phyloP scores from a whole-genome alignment of 768 basidiomycete genomes.

The Gloeopeniophorella convolvens region DNA sequence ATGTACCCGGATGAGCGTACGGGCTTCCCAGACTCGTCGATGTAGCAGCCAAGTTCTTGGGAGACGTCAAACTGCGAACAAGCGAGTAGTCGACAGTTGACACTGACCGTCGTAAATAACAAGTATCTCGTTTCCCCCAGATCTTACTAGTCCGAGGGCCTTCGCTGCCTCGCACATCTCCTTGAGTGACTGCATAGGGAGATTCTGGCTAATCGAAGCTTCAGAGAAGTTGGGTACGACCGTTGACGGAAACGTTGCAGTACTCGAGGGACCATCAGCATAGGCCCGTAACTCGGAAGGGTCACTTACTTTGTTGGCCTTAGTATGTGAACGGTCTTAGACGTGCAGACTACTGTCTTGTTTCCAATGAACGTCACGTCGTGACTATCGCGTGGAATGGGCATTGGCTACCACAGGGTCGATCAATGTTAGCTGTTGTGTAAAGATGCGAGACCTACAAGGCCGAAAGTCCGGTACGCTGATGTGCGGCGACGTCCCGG shows the following conservation, averaged over 20 bases:
- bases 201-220: conserved; percentile 33
- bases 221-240: conserved; percentile 56
- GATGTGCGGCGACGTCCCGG: conserved; percentile 27
- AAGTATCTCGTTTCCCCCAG: conserved; percentile 49
- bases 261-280: conserved; percentile 26
- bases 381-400: conserved; percentile 64
- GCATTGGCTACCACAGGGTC: conserved; percentile 42
- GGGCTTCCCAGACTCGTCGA: conserved; percentile 63
- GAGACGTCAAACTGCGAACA: neutral
- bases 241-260: conserved; percentile 34
- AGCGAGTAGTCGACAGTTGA: neutral
- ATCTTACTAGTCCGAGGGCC: conserved; percentile 61
- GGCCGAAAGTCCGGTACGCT: conserved; percentile 59
- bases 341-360: conserved; percentile 59
- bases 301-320: conserved; percentile 59
- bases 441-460: conserved; percentile 38
- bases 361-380: conserved; percentile 54
- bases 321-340: conserved; percentile 56
- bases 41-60: conserved; percentile 69
- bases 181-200: conserved; percentile 44
- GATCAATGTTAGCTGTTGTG: neutral
- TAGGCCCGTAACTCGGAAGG: neutral
- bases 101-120: conserved; percentile 69
- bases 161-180: conserved; percentile 47
- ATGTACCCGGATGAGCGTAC: conserved; percentile 56